Evolutionary conservation across 768 basidiomycete species (phyloP), one percentile per base, ranked within the genome.

Genomic region (Naematelia encephala): DNA sequence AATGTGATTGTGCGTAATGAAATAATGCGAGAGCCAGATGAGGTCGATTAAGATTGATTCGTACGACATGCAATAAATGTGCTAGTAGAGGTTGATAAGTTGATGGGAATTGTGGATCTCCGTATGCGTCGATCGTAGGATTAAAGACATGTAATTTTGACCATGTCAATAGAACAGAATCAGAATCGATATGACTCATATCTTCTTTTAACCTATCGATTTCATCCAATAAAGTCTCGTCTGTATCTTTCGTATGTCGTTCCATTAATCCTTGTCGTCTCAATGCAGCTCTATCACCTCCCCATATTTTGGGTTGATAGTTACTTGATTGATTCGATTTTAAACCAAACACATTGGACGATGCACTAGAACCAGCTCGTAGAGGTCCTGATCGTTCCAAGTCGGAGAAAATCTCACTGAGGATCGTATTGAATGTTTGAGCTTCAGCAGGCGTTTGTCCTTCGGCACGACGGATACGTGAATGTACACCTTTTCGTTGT

Each of bases 21-120:
- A 96, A 97, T 23, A 94, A 82, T 19, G 86, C 82, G 16, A 97
- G 82, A 1, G 91, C 86, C 25, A 91, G 82, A 68, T 90, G 82
- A 0, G 92, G 91, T 60, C 91, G 86, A 16, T 77, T 76, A 75
- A 88, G 91, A 51, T 84, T 86, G 66, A 86, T 87, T 22, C 92
- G 84, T 72, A 92, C 87, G 11, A 84, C 81, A 25, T 81, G 81
- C 83, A 96, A 90, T 56, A 92, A 84, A 47, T 83, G 81, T 4
- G 88, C 85, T 56, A 96, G 81, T 29, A 91, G 79, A 62, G 85
- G 82, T 0, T 90, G 85, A 70, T 93, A 94, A 19, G 84, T 81
- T 0, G 83, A 81, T 8, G 85, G 46, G 55, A 63, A 75, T 2
- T 25, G 49, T 5, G 34, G 30, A 12, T 43, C 39, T 16, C 52